Conservation (phyloP, 495 filamentous ascomycete species). For the Usnea hakonensis region DNA sequence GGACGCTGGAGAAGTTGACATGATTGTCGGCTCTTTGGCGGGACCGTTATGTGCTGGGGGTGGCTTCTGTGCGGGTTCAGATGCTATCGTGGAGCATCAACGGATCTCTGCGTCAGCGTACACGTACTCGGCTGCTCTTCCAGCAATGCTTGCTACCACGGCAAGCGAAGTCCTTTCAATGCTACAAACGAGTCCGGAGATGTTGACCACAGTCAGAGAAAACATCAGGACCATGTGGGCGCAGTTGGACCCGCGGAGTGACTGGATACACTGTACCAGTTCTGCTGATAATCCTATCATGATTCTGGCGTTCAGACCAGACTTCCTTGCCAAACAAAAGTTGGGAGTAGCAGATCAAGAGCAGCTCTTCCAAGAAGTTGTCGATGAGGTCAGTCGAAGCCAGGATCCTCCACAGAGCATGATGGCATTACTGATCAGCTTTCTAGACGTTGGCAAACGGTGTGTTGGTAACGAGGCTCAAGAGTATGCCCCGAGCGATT, state of each 20-base stretch:
- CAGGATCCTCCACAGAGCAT: not conserved
- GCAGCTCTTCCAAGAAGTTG: conserved; percentile 74
- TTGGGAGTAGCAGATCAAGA: conserved; percentile 71
- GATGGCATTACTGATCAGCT: conserved; percentile 4
- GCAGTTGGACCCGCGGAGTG: conserved; percentile 85
- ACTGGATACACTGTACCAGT: conserved; percentile 83
- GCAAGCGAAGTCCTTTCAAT: conserved; percentile 80
- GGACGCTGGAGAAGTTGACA: conserved; percentile 81
- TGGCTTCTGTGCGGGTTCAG: conserved; percentile 86
- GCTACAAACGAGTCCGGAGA: conserved; percentile 74
- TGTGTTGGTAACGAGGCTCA: conserved; percentile 79
- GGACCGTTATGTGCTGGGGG: conserved; percentile 86
- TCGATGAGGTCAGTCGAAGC: conserved; percentile 69
- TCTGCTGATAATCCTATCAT: conserved; percentile 78
- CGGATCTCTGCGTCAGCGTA: conserved; percentile 84
- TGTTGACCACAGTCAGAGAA: conserved; percentile 67
- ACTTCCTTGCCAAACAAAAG: conserved; percentile 64
- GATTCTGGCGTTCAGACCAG: conserved; percentile 76
- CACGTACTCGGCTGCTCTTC: conserved; percentile 89
- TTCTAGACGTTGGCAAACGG: conserved; percentile 67
- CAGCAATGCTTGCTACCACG: conserved; percentile 89
- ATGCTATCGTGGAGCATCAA: conserved; percentile 90
- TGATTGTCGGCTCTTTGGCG: conserved; percentile 90
- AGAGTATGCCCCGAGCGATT: conserved; percentile 58
- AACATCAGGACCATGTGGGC: conserved; percentile 72